These are phyloP conservation scores for Phylloporus arenicola DNA, from an alignment of 768 basidiomycete genomes.

Conservation along the genomic window DNA sequence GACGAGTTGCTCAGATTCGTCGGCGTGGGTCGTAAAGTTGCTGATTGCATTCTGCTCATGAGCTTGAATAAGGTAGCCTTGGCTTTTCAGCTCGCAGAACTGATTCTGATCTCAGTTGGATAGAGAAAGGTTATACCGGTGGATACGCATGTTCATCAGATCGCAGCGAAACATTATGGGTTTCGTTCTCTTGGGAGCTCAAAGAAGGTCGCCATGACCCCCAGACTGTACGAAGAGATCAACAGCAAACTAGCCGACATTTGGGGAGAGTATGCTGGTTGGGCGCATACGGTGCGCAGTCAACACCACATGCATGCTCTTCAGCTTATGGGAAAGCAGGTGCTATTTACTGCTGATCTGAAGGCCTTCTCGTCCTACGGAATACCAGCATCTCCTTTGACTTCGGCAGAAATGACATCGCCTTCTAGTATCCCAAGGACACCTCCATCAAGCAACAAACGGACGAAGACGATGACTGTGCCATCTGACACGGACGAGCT, in stretches of 20 bases:
- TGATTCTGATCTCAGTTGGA: constrained; percentile 3
- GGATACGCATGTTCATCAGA: constrained; percentile 93
- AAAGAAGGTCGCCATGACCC: constrained; percentile 61
- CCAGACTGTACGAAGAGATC: constrained; percentile 71
- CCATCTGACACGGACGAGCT: constrained; percentile 5
- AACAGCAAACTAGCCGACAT: constrained; percentile 50
- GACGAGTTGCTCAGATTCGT: constrained; percentile 73
- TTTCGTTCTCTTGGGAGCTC: constrained; percentile 39
- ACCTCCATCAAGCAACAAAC: constrained; percentile 34
- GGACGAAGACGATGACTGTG: constrained; percentile 18
- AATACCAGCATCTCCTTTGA: constrained; percentile 25
- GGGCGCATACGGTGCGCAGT: constrained; percentile 74
- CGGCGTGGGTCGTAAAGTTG: constrained; percentile 95
- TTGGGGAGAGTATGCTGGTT: constrained; percentile 87
- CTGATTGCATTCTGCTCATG: constrained; percentile 92
- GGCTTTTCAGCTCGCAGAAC: not conserved
- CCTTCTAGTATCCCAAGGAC: constrained; percentile 21
- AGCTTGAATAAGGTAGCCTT: constrained; percentile 74
- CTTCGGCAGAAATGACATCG: constrained; percentile 7
- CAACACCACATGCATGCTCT: not conserved
- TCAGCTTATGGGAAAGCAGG: constrained; percentile 34
- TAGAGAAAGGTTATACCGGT: constrained; percentile 87
- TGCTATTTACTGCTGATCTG: constrained; percentile 71
- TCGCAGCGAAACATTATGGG: constrained; percentile 75
- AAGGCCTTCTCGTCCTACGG: constrained; percentile 63